Conservation (phyloP, 352 stramenopile species). For the Pythium brachiatum region DNA sequence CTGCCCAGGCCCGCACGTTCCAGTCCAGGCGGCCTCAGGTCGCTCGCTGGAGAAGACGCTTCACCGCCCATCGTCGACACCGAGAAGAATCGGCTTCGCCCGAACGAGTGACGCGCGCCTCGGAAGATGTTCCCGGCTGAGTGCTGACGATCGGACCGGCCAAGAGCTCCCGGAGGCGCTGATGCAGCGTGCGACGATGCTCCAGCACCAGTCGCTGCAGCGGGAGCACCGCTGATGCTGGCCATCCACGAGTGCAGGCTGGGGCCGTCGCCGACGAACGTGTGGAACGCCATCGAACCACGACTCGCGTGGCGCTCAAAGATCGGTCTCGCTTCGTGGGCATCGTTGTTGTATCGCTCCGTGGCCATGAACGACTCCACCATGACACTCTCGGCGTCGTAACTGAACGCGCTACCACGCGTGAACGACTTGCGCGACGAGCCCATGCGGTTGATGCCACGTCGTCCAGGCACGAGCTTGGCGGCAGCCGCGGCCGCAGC, state of each 20-base stretch:
- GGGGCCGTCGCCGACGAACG: constrained; percentile 31
- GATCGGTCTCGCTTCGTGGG: constrained; percentile 44
- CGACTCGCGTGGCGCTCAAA: constrained; percentile 84
- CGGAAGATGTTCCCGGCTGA: constrained; percentile 72
- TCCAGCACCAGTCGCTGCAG: not conserved
- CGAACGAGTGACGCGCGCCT: constrained; percentile 50
- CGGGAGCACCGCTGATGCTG: not conserved
- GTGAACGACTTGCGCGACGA: constrained; percentile 34
- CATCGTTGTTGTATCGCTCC: constrained; percentile 50
- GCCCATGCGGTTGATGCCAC: constrained; percentile 3
- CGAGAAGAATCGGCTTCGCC: constrained; percentile 55
- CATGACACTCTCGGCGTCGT: constrained; percentile 88
- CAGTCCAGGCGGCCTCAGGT: not conserved
- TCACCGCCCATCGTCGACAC: constrained; percentile 8
- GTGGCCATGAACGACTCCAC: constrained; percentile 86
- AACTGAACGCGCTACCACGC: constrained; percentile 83
- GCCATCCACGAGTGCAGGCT: constrained; percentile 7
- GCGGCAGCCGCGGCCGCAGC: constrained; percentile 29
- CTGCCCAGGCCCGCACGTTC: not conserved
- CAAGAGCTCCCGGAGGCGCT: not conserved
- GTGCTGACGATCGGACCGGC: constrained; percentile 17
- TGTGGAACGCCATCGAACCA: constrained; percentile 81
- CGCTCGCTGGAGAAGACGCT: not conserved
- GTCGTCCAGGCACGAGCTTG: constrained; percentile 9
- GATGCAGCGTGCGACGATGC: not conserved